Evolutionary conservation across 1,284 basidiomycete species (phyloP), one percentile per base, ranked within the genome.

Genomic region (Heimioporus punctisporus): DNA sequence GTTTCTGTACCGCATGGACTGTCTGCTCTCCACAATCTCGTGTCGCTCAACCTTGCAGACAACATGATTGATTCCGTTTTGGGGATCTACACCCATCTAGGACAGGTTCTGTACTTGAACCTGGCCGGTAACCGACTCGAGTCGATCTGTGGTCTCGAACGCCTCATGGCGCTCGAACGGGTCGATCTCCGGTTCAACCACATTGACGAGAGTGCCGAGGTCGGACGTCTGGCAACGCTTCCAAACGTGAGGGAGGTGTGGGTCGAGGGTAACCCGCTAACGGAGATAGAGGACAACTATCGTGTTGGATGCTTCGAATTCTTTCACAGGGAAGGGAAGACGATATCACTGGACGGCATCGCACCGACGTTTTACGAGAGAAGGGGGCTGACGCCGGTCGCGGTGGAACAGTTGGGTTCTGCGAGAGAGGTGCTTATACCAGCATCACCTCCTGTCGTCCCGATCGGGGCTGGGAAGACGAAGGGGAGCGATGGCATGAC

Each of bases 21-120:
- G 21, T 82, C 86, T 7, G 68, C 78, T 0, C 82, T 98, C 10
- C 85, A 88, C 64, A 89, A 86, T 57, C 90, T 98, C 46, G 74
- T 84, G 44, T 92, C 90, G 30, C 88, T 99, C 64, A 97, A 97
- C 73, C 83, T 99, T 21, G 82, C 91, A 19, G 90, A 95, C 73
- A 98, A 99, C 76, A 91, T 98, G 83, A 95, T 99, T 61, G 95
- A 97, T 64, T 96, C 95, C 8, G 90, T 98, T 19, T 82, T 96
- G 5, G 93, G 92, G 27, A 95, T 96, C 49, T 91, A 93, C 65
- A 83, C 83, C 34, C 83, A 86, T 54, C 80, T 97, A n/a, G 92
- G 92, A 4, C 86, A 89, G 58, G 79, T 96, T 40, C 77, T 87
- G 23, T 78, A 80, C 7, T 75, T 97, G 62, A 93, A 95, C 68